phyloP scores from a whole-genome alignment of 805 yeast species.

The Pichia occidentalis region DNA sequence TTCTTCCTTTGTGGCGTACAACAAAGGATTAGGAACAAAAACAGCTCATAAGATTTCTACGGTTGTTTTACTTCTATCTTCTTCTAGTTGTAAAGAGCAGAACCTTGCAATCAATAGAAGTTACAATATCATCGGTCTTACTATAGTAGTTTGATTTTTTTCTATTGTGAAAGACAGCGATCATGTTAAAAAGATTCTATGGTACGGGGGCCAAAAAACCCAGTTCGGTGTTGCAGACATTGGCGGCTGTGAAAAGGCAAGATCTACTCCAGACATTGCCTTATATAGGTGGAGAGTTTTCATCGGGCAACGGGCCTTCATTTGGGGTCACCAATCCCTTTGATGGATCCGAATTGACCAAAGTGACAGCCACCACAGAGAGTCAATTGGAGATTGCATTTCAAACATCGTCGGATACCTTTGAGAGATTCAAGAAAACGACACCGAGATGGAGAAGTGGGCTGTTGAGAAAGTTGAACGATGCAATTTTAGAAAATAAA shows the following conservation, averaged over 20 bases:
- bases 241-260: slow-evolving; percentile 32
- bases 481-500: slow-evolving; percentile 46
- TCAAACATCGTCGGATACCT: slow-evolving; percentile 45
- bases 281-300: slow-evolving; percentile 65
- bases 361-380: slow-evolving; percentile 45
- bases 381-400: slow-evolving; percentile 49
- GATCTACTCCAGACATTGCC: slow-evolving; percentile 50
- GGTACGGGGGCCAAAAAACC: background rate
- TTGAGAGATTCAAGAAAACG: slow-evolving; percentile 40
- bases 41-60: no score
- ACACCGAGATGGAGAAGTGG: slow-evolving; percentile 51
- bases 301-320: slow-evolving; percentile 30
- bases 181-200: slow-evolving; percentile 5
- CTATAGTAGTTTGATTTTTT: background rate
- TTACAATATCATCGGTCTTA: background rate
- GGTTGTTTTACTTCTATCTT: no score
- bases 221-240: slow-evolving; percentile 7
- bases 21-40: no score
- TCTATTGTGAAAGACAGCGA: no score
- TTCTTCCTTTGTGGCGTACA: no score
- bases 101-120: background rate
- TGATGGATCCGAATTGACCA: slow-evolving; percentile 39
- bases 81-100: no score
- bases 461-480: slow-evolving; percentile 45
- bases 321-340: slow-evolving; percentile 77